phyloP scores from a whole-genome alignment of 1,284 basidiomycete species.

The Melampsora occidentalis region DNA sequence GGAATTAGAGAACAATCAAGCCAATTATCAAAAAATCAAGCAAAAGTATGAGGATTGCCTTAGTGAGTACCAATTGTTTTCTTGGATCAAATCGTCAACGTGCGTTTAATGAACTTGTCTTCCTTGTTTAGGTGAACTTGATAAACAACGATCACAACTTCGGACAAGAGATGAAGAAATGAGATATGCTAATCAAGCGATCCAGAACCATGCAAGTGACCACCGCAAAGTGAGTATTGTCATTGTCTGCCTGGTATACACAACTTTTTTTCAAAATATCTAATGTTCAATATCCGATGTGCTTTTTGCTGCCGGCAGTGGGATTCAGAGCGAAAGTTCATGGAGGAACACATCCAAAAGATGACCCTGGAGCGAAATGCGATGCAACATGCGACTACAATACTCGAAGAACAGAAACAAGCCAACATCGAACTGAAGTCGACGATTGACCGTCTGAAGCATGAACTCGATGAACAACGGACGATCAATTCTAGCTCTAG shows the following conservation, averaged over 20 bases:
- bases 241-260: neutral
- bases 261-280: neutral
- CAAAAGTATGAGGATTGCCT: conserved; percentile 24
- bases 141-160: conserved; percentile 22
- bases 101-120: neutral
- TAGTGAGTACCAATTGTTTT: conserved; percentile 6
- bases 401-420: conserved; percentile 39
- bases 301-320: neutral
- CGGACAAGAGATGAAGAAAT: conserved; percentile 36
- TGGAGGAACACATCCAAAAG: conserved; percentile 25
- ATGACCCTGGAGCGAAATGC: conserved; percentile 13
- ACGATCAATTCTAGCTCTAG: conserved; percentile 2
- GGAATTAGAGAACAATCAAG: neutral
- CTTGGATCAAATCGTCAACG: neutral
- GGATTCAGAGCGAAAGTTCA: conserved; percentile 13
- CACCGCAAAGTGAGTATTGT: conserved; percentile 9
- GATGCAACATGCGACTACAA: conserved; percentile 13
- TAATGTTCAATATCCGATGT: neutral
- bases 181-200: conserved; percentile 5
- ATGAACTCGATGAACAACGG: conserved; percentile 33
- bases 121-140: conserved; percentile 25
- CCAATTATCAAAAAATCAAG: conserved; percentile 28
- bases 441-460: conserved; percentile 36
- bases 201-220: conserved; percentile 19
- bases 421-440: conserved; percentile 31